Percentiles rank a stretch among this genome's conserved stretches.
phyloP scores from a whole-genome alignment of 108 stramenopile genomes.

The Parietichytrium sp. region DNA sequence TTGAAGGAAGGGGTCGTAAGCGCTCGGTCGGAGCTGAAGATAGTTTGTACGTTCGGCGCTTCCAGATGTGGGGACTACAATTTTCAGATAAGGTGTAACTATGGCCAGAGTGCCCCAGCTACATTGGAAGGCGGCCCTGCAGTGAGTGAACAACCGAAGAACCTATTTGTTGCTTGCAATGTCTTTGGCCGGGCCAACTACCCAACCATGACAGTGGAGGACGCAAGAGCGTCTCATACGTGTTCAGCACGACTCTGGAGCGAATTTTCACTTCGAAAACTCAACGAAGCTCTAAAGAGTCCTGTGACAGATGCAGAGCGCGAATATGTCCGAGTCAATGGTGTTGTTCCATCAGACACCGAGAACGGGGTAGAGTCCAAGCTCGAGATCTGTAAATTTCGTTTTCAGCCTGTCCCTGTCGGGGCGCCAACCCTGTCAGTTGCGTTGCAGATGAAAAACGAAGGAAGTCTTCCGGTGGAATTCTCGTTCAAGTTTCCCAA shows the following conservation, averaged over 20 bases:
- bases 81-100: not conserved
- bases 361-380: not conserved
- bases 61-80: not conserved
- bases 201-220: slow-evolving; percentile 8
- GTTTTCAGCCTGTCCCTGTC: slow-evolving; percentile 38
- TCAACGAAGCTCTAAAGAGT: not conserved
- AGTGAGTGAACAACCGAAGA: no score
- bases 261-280: not conserved
- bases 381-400: not conserved
- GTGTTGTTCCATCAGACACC: not conserved
- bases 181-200: not conserved
- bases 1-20: no score
- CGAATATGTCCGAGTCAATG: not conserved
- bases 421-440: slow-evolving; percentile 32
- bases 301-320: slow-evolving; percentile 20
- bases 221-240: not conserved
- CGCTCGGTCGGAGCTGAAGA: no score
- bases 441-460: not conserved
- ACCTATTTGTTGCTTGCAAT: not conserved
- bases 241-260: slow-evolving; percentile 21
- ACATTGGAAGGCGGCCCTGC: no score
- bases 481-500: not conserved
- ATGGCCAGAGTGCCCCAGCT: no score
- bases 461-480: not conserved
- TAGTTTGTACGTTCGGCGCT: no score